phyloP scores from a whole-genome alignment of 768 basidiomycete genomes.

The Collybia sordida region DNA sequence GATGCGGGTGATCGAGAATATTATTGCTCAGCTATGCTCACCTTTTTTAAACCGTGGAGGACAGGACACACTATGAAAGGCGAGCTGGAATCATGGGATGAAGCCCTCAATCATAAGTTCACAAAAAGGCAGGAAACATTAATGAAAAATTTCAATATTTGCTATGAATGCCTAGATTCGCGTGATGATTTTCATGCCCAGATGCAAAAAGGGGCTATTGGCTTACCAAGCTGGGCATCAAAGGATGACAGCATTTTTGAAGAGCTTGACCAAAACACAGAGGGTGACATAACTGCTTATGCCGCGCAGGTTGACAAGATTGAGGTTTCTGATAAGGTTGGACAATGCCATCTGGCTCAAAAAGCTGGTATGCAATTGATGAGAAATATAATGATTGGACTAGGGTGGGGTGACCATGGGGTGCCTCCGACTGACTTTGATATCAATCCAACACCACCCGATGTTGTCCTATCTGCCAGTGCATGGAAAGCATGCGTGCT shows the following conservation, averaged over 20 bases:
- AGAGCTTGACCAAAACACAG: no score
- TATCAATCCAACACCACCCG: background rate
- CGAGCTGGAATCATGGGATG: constrained; percentile 19
- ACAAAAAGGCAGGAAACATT: constrained; percentile 7
- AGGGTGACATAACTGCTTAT: no score
- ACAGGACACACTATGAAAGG: constrained; percentile 23
- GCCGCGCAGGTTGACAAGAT: no score
- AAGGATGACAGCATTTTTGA: no score
- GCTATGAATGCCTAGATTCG: constrained; percentile 29
- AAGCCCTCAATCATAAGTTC: constrained; percentile 14
- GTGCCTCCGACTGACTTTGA: background rate
- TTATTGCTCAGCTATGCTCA: constrained; percentile 31
- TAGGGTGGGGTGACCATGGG: background rate
- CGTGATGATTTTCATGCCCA: constrained; percentile 26
- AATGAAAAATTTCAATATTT: constrained; percentile 27
- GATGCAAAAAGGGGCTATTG: constrained; percentile 9
- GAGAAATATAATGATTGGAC: background rate
- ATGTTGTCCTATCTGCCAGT: background rate
- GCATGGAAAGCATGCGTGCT: background rate
- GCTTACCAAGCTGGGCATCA: no score
- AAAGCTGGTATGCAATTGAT: background rate
- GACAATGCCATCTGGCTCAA: no score
- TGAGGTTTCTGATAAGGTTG: no score
- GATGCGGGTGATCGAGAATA: constrained; percentile 31
- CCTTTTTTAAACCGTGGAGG: constrained; percentile 33